phyloP scores from a whole-genome alignment of 106 monocot species.

The Dioscorea dumetorum region DNA sequence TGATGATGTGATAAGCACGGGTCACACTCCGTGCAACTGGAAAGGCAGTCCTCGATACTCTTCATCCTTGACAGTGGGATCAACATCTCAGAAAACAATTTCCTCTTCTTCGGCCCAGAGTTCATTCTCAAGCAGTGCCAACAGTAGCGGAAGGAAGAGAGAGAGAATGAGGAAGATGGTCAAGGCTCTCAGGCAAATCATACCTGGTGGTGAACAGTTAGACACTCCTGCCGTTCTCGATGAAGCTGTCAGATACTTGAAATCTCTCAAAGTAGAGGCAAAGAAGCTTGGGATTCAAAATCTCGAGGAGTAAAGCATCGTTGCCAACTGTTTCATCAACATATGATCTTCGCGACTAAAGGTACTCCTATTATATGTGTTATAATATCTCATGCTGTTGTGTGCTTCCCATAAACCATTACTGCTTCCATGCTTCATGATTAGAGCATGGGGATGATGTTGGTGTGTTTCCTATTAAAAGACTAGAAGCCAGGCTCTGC shows the following conservation, averaged over 20 bases:
- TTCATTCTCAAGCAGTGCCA: conserved; percentile 3
- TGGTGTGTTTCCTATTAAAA: conserved; percentile 2
- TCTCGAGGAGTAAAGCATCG: conserved; percentile 13
- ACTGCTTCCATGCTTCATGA: neutral
- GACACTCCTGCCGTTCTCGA: conserved; percentile 57
- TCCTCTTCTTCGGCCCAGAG: neutral
- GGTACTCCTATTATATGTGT: no score
- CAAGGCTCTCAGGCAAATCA: conserved; percentile 48
- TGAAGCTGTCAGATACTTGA: conserved; percentile 73
- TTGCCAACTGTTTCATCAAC: neutral
- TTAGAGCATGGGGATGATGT: neutral
- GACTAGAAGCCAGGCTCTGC: neutral
- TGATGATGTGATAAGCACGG: conserved; percentile 57
- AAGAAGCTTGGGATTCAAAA: conserved; percentile 58
- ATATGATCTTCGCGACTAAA: no score
- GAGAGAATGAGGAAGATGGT: conserved; percentile 62
- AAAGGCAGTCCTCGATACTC: conserved; percentile 22
- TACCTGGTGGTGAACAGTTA: conserved; percentile 62
- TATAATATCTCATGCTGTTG: no score
- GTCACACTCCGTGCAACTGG: conserved; percentile 34
- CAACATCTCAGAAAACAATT: conserved; percentile 1
- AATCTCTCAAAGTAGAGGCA: conserved; percentile 65
- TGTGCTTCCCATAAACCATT: neutral
- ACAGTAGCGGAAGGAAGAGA: conserved; percentile 21
- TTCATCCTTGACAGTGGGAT: neutral